phyloP scores from a whole-genome alignment of 2,329 filamentous ascomycete species.

The Epichloe sylvatica region DNA sequence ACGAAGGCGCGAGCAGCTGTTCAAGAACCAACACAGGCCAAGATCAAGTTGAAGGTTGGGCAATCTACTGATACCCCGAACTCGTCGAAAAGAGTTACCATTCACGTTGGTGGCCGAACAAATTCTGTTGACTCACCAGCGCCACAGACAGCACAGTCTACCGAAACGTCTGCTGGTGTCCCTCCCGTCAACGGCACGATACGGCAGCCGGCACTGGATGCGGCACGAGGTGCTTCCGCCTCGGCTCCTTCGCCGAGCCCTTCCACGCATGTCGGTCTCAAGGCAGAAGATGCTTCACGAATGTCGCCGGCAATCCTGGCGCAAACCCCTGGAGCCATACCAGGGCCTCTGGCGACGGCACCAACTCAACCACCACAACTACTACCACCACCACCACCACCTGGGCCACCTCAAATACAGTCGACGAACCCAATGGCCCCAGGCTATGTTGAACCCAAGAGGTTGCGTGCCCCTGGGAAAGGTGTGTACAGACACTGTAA shows the following conservation, averaged over 20 bases:
- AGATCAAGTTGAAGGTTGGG: slow-evolving; percentile 67
- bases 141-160: slow-evolving; percentile 21
- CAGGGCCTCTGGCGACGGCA: slow-evolving; percentile 4
- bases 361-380: slow-evolving; percentile 7
- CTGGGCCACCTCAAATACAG: slow-evolving; percentile 13
- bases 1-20: slow-evolving; percentile 60
- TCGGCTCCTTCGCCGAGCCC: slow-evolving; percentile 32
- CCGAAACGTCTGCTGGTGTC: slow-evolving; percentile 11
- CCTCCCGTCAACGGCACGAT: slow-evolving; percentile 13
- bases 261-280: slow-evolving; percentile 20
- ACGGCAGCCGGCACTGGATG: slow-evolving; percentile 18
- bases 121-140: slow-evolving; percentile 39
- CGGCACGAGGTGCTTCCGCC: slow-evolving; percentile 25
- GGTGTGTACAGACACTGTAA: slow-evolving; percentile 16
- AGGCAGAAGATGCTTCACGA: slow-evolving; percentile 21
- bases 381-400: slow-evolving; percentile 7
- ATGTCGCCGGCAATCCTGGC: slow-evolving; percentile 14
- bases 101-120: slow-evolving; percentile 51
- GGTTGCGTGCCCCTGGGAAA: slow-evolving; percentile 28
- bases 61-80: slow-evolving; percentile 29
- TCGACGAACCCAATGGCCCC: slow-evolving; percentile 15
- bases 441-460: slow-evolving; percentile 22
- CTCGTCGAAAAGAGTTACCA: slow-evolving; percentile 51
- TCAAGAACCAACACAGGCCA: slow-evolving; percentile 56
- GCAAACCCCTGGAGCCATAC: slow-evolving; percentile 9